Conservation (phyloP, 2,329 filamentous ascomycete species). For the Trichoderma gracile region DNA sequence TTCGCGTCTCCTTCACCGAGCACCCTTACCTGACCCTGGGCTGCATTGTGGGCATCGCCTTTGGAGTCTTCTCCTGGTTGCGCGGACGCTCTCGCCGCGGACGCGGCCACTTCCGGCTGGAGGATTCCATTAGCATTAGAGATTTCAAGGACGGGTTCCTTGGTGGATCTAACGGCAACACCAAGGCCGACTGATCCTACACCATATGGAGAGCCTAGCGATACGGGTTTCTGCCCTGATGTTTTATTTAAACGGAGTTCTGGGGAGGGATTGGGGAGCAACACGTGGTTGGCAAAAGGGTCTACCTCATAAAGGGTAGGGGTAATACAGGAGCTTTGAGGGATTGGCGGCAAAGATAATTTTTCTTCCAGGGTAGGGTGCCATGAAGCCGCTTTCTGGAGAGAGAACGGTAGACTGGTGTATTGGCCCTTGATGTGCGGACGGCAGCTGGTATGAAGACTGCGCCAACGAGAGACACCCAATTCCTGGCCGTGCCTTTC, state of each 20-base stretch:
- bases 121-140: slow-evolving; percentile 53
- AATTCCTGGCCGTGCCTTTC: background rate
- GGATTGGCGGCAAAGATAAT: background rate
- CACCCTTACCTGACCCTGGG: slow-evolving; percentile 61
- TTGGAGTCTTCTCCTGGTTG: slow-evolving; percentile 56
- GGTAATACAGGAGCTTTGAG: background rate
- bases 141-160: slow-evolving; percentile 67
- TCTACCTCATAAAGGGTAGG: background rate
- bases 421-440: no score
- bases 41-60: slow-evolving; percentile 57
- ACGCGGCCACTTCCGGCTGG: slow-evolving; percentile 62
- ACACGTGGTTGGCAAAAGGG: slow-evolving; percentile 15
- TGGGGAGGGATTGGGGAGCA: slow-evolving; percentile 10
- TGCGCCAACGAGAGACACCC: background rate
- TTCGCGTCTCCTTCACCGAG: slow-evolving; percentile 58
- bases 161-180: slow-evolving; percentile 43
- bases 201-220: background rate
- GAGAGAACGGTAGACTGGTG: no score
- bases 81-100: slow-evolving; percentile 56
- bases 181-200: slow-evolving; percentile 39
- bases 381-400: background rate
- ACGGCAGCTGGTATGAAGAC: background rate
- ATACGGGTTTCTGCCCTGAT: slow-evolving; percentile 13
- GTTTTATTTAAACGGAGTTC: slow-evolving; percentile 24
- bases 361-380: no score